These are phyloP conservation scores for Dacryopinax spathularia DNA, from an alignment of 768 basidiomycete species.

Conservation along the genomic window DNA sequence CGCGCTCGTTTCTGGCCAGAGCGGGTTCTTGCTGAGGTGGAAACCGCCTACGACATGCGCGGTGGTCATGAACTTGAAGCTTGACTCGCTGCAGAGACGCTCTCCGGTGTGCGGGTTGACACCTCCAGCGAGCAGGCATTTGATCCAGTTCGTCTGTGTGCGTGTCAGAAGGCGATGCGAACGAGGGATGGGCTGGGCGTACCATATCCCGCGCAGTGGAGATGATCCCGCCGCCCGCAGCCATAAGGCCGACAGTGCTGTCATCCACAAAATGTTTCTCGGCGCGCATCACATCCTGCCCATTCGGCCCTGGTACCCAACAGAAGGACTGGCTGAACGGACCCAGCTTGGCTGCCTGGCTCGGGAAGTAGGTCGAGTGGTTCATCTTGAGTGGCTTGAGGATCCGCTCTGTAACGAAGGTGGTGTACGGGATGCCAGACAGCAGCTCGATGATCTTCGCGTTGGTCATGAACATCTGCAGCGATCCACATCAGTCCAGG, in stretches of 20 bases:
- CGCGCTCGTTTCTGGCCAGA: neutral
- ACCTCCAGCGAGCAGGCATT: constrained; percentile 25
- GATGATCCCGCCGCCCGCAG: constrained; percentile 33
- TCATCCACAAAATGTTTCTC: constrained; percentile 19
- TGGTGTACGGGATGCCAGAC: constrained; percentile 23
- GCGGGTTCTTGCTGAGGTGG: neutral
- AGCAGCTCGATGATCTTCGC: constrained; percentile 26
- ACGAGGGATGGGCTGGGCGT: constrained; percentile 7
- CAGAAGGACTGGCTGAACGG: constrained; percentile 26
- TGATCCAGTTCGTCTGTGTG: constrained; percentile 34
- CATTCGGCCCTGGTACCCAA: constrained; percentile 20
- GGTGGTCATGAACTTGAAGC: neutral
- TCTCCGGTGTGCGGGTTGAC: constrained; percentile 17
- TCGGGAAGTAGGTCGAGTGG: constrained; percentile 27
- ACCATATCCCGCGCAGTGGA: constrained; percentile 34
- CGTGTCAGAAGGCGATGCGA: neutral
- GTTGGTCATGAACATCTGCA: constrained; percentile 30
- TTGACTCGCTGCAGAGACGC: neutral
- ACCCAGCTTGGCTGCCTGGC: constrained; percentile 24
- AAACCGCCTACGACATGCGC: neutral
- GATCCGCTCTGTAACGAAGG: constrained; percentile 32
- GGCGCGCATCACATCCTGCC: constrained; percentile 12
- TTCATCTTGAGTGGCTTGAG: constrained; percentile 31
- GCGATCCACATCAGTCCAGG: neutral
- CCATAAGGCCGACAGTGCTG: constrained; percentile 16